Conservation (phyloP, 2,329 filamentous ascomycete species). For the Tolypocladium endophyticum region DNA sequence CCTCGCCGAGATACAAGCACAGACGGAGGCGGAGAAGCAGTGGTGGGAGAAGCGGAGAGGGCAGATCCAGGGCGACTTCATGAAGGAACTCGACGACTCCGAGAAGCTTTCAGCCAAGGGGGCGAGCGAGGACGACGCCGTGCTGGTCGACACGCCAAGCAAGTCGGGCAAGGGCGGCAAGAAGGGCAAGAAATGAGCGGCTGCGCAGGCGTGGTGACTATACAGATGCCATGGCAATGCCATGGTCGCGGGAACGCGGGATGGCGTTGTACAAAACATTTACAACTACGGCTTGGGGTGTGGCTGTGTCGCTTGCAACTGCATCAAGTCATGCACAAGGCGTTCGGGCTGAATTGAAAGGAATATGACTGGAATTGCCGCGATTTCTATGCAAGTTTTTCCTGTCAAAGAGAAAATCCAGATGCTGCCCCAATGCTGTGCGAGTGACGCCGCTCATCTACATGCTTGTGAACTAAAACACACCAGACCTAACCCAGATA, state of each 20-base stretch:
- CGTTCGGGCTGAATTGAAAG: not conserved
- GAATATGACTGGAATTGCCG: not conserved
- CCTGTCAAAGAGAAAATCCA: not conserved
- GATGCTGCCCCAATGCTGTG: slow-evolving; percentile 5
- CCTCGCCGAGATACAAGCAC: slow-evolving; percentile 63
- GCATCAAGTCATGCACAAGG: not conserved
- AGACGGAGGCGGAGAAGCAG: slow-evolving; percentile 63
- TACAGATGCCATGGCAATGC: not conserved
- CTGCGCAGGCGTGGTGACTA: not conserved
- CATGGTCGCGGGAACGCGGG: not conserved
- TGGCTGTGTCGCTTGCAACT: not conserved
- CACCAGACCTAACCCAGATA: not conserved
- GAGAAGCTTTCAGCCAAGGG: slow-evolving; percentile 32
- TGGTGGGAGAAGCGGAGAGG: slow-evolving; percentile 87
- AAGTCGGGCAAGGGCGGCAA: slow-evolving; percentile 29
- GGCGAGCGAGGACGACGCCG: slow-evolving; percentile 37
- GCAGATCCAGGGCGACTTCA: slow-evolving; percentile 63
- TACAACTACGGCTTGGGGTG: not conserved
- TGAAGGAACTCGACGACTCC: slow-evolving; percentile 71
- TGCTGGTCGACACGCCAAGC: slow-evolving; percentile 59
- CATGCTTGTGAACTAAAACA: not conserved
- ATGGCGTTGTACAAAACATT: not conserved
- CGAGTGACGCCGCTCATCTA: slow-evolving; percentile 2
- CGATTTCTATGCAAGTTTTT: not conserved
- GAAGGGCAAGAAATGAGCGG: slow-evolving; percentile 40